These are phyloP conservation scores for Plenodomus biglobosus DNA, from an alignment of 2,329 filamentous ascomycete species.

Conservation along the genomic window DNA sequence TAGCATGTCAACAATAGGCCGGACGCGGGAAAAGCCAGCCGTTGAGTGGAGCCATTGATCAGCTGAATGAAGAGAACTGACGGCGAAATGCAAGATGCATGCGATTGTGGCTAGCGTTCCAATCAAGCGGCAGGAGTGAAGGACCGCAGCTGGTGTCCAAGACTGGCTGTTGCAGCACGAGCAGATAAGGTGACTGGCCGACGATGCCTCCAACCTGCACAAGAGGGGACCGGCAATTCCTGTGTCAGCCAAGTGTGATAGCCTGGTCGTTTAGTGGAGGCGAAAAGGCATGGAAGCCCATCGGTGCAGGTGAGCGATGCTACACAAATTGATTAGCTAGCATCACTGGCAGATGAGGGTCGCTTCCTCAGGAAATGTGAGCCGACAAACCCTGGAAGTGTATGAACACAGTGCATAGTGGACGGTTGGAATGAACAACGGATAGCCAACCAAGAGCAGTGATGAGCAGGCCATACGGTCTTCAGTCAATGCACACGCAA, in stretches of 20 bases:
- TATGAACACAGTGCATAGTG: slow-evolving; percentile 17
- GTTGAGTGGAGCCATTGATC: slow-evolving; percentile 44
- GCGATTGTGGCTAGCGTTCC: slow-evolving; percentile 40
- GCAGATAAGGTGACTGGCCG: slow-evolving; percentile 54
- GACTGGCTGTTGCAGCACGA: slow-evolving; percentile 44
- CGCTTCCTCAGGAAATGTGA: slow-evolving; percentile 23
- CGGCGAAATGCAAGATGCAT: slow-evolving; percentile 45
- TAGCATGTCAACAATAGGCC: slow-evolving; percentile 46
- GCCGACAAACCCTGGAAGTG: slow-evolving; percentile 24
- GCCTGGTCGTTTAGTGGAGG: slow-evolving; percentile 27
- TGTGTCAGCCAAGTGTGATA: slow-evolving; percentile 38
- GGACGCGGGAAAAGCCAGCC: slow-evolving; percentile 43
- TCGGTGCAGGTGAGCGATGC: slow-evolving; percentile 33
- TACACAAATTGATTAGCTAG: slow-evolving; percentile 43
- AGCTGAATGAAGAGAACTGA: slow-evolving; percentile 42
- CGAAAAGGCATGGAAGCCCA: slow-evolving; percentile 25
- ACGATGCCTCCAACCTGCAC: slow-evolving; percentile 37
- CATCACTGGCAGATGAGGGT: slow-evolving; percentile 25
- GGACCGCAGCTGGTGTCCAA: slow-evolving; percentile 40
- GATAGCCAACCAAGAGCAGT: slow-evolving; percentile 22
- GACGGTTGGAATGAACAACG: slow-evolving; percentile 14
- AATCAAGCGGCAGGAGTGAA: slow-evolving; percentile 39
- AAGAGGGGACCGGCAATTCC: slow-evolving; percentile 30
- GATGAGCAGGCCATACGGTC: slow-evolving; percentile 17
- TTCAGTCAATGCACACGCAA: slow-evolving; percentile 31